Evolutionary conservation across 202 grass and related monocot genomes (phyloP).

Genomic region (Digitaria exilis): DNA sequence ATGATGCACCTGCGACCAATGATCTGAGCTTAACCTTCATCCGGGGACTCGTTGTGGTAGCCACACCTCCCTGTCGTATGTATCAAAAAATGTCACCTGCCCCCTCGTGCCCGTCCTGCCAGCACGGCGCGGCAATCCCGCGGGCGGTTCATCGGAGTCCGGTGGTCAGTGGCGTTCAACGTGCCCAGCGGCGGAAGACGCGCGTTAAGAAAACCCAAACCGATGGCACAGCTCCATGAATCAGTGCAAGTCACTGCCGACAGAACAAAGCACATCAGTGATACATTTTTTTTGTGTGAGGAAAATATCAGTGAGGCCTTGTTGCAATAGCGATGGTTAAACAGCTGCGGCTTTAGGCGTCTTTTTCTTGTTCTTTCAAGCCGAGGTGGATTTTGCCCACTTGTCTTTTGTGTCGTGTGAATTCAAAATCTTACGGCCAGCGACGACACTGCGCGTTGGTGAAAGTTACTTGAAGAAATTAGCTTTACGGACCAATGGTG

Average conservation of each 20-base stretch:
- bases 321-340: not conserved
- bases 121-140: slow-evolving; percentile 12
- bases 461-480: not conserved
- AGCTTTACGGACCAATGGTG: not conserved
- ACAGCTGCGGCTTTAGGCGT: not conserved
- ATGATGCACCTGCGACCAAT: not conserved
- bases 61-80: not conserved
- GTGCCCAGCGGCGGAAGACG: not conserved
- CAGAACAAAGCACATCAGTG: not conserved
- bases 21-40: not conserved
- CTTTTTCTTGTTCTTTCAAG: not conserved
- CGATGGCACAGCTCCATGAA: not conserved
- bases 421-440: not conserved
- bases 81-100: not conserved
- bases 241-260: not conserved
- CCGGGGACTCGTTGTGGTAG: not conserved
- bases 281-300: no score
- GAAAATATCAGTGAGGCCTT: not conserved
- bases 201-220: not conserved
- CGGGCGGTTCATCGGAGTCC: not conserved
- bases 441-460: not conserved
- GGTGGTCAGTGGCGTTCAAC: no score
- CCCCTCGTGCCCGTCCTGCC: not conserved
- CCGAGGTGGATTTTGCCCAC: not conserved
- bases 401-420: not conserved